Evolutionary conservation across 1,139 yeast species (phyloP).

Genomic region (Saccharomyces hybrid): DNA sequence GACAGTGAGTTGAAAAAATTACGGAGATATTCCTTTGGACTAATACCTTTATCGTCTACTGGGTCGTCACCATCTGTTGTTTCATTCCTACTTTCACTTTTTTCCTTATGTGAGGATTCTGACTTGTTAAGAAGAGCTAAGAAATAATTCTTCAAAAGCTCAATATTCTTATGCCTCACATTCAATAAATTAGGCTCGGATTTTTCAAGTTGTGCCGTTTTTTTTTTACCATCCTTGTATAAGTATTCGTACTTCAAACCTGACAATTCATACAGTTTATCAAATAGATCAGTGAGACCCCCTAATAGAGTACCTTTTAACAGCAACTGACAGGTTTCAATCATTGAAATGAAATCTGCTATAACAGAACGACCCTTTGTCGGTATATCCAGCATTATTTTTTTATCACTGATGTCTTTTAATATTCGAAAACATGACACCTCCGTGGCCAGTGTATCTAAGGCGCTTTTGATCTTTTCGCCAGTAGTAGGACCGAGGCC

Average conservation of each 20-base stretch:
- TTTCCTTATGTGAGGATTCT: neutral
- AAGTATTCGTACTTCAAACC: constrained; percentile 26
- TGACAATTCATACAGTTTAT: constrained; percentile 26
- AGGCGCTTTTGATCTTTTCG: constrained; percentile 33
- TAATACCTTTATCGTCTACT: neutral
- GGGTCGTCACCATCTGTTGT: neutral
- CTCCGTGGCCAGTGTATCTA: constrained; percentile 10
- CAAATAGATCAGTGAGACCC: constrained; percentile 22
- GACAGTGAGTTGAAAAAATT: constrained; percentile 56
- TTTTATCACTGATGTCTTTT: constrained; percentile 13
- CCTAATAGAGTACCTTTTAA: constrained; percentile 16
- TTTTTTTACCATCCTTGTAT: constrained; percentile 23
- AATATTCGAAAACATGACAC: constrained; percentile 22
- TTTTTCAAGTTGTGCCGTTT: constrained; percentile 9
- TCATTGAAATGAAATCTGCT: constrained; percentile 18
- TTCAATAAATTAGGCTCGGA: constrained; percentile 19
- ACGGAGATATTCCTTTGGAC: constrained; percentile 35
- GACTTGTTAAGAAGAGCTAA: constrained; percentile 22
- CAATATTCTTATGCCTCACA: constrained; percentile 35
- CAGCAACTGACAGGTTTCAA: constrained; percentile 18
- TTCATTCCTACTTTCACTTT: too few relatives aligned
- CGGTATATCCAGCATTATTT: constrained; percentile 14
- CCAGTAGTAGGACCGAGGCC: constrained; percentile 62
- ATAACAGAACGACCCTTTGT: constrained; percentile 19
- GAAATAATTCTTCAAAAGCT: constrained; percentile 41